Evolutionary conservation across 2,329 filamentous ascomycete species (phyloP).

Genomic region (Hypoxylon sp.): DNA sequence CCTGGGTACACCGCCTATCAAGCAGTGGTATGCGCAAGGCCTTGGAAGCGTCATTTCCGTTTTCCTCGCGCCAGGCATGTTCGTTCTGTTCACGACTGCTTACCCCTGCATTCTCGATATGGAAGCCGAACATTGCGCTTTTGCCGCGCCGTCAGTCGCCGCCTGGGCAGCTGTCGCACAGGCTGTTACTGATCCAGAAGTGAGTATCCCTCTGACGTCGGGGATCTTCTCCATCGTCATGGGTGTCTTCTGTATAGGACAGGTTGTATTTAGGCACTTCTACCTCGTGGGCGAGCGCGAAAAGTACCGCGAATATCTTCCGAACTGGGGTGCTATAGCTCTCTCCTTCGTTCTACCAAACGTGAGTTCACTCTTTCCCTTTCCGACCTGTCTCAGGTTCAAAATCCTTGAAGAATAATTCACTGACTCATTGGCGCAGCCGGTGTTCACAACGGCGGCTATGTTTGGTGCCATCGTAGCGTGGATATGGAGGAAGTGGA

Average conservation of each 20-base stretch:
- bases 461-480: conserved; percentile 68
- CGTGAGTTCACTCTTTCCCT: conserved; percentile 6
- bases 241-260: conserved; percentile 64
- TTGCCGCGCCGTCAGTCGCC: conserved; percentile 73
- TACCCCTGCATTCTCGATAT: conserved; percentile 76
- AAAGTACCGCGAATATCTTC: conserved; percentile 69
- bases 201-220: conserved; percentile 68
- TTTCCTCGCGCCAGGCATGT: conserved; percentile 77
- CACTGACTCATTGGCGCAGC: conserved; percentile 46
- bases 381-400: background rate
- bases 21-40: conserved; percentile 77
- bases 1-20: conserved; percentile 73
- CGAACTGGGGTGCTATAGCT: conserved; percentile 74
- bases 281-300: conserved; percentile 67
- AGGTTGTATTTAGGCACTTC: conserved; percentile 70
- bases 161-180: conserved; percentile 77
- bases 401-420: background rate
- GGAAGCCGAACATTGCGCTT: conserved; percentile 67
- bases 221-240: conserved; percentile 72
- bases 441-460: conserved; percentile 72
- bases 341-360: conserved; percentile 71
- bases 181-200: conserved; percentile 70
- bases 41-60: conserved; percentile 75
- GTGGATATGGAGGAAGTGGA: conserved; percentile 68
- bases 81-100: conserved; percentile 76